Evolutionary conservation across 2,329 filamentous ascomycete species (phyloP), one percentile per base, ranked within the genome.

Genomic region (Diaporthe amygdali): DNA sequence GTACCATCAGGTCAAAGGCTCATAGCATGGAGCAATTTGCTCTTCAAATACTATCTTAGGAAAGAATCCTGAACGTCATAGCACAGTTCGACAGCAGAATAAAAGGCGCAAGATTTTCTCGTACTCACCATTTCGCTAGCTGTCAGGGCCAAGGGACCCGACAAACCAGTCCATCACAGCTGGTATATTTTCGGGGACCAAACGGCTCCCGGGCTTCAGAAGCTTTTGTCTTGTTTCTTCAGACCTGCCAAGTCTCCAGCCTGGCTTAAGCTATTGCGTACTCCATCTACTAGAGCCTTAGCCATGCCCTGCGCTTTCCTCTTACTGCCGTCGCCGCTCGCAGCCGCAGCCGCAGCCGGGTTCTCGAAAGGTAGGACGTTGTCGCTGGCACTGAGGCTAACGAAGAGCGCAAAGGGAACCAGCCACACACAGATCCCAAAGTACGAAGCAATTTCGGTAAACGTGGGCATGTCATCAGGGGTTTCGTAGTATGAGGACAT

Each of bases 361-460:
- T 94, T 94, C 89, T 98, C 98, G 9, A 92, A 97, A 0, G 96
- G 96, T 66, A 99, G 84, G 4, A 98, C 94, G 79, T 98, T 98
- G 79, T 99, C 96, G 68, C 95, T 94, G 0, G 96, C 96, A 22
- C 94, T 97, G 51, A 99, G 83, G 77, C 94, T 97, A 64, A 99
- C 96, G 79, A 99, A 99, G 17, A 99, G 87, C 20, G 95, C 91
- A 79, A 99, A 99, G 0, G 96, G 96, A 0, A 98, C 94, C 1
- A 99, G 87, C 96, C 96, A 99, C 0, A 99, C 95, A 77, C 95
- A 97, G 2, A 99, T 86, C 0, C 96, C 96, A 79, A 99, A 99
- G 82, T 96, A 99, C 0, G 94, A 96, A 0, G 96, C 95, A 54
- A 98, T 96, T 84, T 98, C 94, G 22, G 94, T 95, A 81, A 99